Base-by-base conservation (phyloP, 129 eudicot genomes). In the Helianthus tuberosus region DNA sequence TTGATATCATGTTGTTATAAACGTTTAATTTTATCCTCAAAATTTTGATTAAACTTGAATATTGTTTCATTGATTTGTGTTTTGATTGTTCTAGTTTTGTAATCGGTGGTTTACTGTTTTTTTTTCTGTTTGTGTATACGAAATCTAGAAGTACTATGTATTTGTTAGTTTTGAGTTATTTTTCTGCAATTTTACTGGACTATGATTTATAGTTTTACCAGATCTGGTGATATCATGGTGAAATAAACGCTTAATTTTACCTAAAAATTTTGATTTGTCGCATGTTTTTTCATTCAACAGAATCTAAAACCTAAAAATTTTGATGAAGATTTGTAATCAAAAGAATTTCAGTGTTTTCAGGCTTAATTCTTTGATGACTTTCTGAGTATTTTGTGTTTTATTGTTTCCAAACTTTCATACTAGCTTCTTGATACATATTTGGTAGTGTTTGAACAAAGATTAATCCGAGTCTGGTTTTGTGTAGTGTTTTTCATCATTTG, bases 221-320 rank as follows among this genome's bases (percentile, higher is more conserved):
- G 72, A 52, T 64, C 73, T 23, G 63, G 46, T 50, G 64, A 48
- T 13, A 27, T 27, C n/a, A 55, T 15, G 32, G 6, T 51, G 23
- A n/a, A 13, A 51, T 15, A 8, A 52, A n/a, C 16, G 58, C 20
- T 20, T 10, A 17, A 17, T 55, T 20, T 5, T 54, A n/a, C 6
- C 8, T 52, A 8, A n/a, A n/a, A 5, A 14, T 15, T 9, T 5
- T 52, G 61, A 17, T 17, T 17, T 20, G 3, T 55, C 0, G 0
- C 10, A 55, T 32, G 4, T 15, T 16, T 55, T 55, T 15, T 17
- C 35, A 20, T 55, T 20, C 35, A 55, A 17, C 14, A 5, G 36
- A 58, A 23, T 58, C 1, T 4, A 25, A 57, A 11, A 43, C 47
- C 8, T 23, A 9, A 23, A 10, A 23, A 3, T 2, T 16, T 58